These are phyloP conservation scores for Colletotrichum chlorophyti DNA, from an alignment of 2,329 filamentous ascomycete genomes.

Conservation along the genomic window DNA sequence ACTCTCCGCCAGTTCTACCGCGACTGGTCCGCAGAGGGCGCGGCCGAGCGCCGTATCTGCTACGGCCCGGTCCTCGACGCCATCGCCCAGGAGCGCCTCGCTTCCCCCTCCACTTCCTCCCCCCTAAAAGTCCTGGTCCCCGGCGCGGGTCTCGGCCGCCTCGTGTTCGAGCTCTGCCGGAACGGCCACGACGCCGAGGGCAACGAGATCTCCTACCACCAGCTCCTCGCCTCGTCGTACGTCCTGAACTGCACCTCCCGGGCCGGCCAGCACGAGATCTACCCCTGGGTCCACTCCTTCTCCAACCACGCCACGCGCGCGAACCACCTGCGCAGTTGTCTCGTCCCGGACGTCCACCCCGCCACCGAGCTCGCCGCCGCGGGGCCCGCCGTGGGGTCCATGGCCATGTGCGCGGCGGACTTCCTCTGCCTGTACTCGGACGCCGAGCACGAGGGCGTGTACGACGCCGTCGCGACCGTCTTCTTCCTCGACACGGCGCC, in stretches of 20 bases:
- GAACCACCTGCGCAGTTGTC: slow-evolving; percentile 77
- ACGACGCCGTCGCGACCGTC: slow-evolving; percentile 85
- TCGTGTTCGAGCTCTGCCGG: slow-evolving; percentile 85
- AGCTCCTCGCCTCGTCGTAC: slow-evolving; percentile 84
- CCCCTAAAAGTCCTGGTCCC: slow-evolving; percentile 79
- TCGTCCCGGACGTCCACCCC: slow-evolving; percentile 83
- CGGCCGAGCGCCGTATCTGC: slow-evolving; percentile 75
- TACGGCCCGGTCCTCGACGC: slow-evolving; percentile 76
- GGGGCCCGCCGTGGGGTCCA: slow-evolving; percentile 59
- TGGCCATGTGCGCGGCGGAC: slow-evolving; percentile 94
- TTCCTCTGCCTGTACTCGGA: slow-evolving; percentile 86
- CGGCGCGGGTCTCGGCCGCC: slow-evolving; percentile 84
- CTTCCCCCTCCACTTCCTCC: background rate
- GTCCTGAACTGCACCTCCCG: slow-evolving; percentile 72
- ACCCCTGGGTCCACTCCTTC: slow-evolving; percentile 87
- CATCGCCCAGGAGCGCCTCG: slow-evolving; percentile 51
- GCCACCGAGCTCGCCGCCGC: slow-evolving; percentile 56
- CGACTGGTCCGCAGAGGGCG: slow-evolving; percentile 88
- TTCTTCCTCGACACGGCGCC: slow-evolving; percentile 98
- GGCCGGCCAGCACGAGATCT: slow-evolving; percentile 73
- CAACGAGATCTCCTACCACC: slow-evolving; percentile 97
- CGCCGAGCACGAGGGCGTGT: slow-evolving; percentile 64
- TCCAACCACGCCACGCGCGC: slow-evolving; percentile 80
- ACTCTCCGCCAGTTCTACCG: slow-evolving; percentile 94
- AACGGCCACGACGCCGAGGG: slow-evolving; percentile 80